Evolutionary conservation across 2,329 filamentous ascomycete species (phyloP), one percentile per base, ranked within the genome.

Genomic region (Endoconidiophora laricicola): DNA sequence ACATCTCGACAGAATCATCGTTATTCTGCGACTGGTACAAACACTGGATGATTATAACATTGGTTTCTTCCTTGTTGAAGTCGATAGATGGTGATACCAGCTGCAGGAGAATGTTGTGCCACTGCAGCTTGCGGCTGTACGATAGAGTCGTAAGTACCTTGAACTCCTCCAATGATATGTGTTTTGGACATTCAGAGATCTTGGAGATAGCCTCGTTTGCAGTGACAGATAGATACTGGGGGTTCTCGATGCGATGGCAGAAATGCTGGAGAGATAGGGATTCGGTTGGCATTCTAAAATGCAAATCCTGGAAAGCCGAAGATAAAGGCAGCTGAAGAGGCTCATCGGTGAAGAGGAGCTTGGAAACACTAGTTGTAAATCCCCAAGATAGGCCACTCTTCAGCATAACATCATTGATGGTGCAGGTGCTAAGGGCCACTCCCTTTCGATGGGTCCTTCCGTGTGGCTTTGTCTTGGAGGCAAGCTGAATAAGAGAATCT

Each of bases 21-120:
- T 55, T 38, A 2, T 65, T 63, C 0, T 76, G 71, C 2, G 64
- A 64, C 58, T 78, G 69, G 54, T 67, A 64, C 7, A 67, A 62
- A 0, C 66, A 62, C 54, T 81, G 76, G 2, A 67, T 56, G 0
- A 79, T 47, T 0, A 78, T 57, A 2, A 69, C 54, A 4, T 61
- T 60, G 0, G 72, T 71, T 40, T 75, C 70, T 0, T 61, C 52
- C 40, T 70, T 69, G 9, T 68, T 70, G 36, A 76, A 69, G 42
- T 76, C 69, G 0, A 81, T 48, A 1, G 62, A 62, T 0, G 70
- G 68, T 1, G 63, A 61, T 0, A 61, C 59, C 2, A 81, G 58
- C 55, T 79, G 69, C 1, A 64, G 57, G 0, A 76, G 57, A 2
- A 81, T 69, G 48, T 78, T 80, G 6, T 64, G 56, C 71, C 75